These are phyloP conservation scores for Malbranchea cinnamomea DNA, from an alignment of 2,329 filamentous ascomycete genomes.

Conservation along the genomic window DNA sequence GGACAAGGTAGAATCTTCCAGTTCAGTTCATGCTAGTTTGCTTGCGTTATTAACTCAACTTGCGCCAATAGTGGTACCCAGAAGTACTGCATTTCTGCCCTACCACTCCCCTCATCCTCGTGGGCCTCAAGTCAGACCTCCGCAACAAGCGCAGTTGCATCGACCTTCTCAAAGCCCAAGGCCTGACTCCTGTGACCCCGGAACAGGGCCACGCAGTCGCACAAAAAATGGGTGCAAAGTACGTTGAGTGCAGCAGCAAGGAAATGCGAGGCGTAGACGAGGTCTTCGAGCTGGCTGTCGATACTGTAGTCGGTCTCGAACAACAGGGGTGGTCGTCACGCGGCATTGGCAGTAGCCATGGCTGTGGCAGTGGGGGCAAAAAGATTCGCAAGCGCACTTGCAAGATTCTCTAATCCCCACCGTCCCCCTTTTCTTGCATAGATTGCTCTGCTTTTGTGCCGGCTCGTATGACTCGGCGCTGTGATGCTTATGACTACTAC, in stretches of 20 bases:
- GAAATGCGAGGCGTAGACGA: constrained; percentile 94
- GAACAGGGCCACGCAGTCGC: constrained; percentile 82
- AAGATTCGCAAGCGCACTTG: constrained; percentile 79
- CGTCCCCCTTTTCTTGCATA: not conserved
- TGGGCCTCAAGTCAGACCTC: constrained; percentile 93
- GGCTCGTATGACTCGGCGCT: too few species aligned
- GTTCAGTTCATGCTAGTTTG: constrained; percentile 1
- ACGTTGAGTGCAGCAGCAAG: constrained; percentile 98
- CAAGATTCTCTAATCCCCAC: constrained; percentile 49
- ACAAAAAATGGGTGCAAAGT: constrained; percentile 82
- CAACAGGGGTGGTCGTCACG: constrained; percentile 38
- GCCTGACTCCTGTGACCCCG: constrained; percentile 81
- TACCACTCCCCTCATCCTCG: constrained; percentile 86
- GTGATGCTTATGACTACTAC: constrained; percentile 2
- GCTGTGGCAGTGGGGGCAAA: constrained; percentile 22
- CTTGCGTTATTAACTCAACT: not conserved
- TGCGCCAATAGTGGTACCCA: constrained; percentile 71
- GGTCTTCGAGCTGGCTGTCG: constrained; percentile 84
- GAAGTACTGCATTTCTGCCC: constrained; percentile 98
- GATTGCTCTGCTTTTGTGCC: not conserved
- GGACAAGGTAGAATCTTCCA: constrained; percentile 61
- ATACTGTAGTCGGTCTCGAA: constrained; percentile 75
- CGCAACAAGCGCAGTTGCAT: constrained; percentile 93
- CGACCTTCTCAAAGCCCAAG: constrained; percentile 96
- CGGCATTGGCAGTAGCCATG: constrained; percentile 22